Evolutionary conservation across 2,329 filamentous ascomycete genomes (phyloP), one percentile per base, ranked within the genome.

Genomic region (Parasarocladium wereldwijsianum): DNA sequence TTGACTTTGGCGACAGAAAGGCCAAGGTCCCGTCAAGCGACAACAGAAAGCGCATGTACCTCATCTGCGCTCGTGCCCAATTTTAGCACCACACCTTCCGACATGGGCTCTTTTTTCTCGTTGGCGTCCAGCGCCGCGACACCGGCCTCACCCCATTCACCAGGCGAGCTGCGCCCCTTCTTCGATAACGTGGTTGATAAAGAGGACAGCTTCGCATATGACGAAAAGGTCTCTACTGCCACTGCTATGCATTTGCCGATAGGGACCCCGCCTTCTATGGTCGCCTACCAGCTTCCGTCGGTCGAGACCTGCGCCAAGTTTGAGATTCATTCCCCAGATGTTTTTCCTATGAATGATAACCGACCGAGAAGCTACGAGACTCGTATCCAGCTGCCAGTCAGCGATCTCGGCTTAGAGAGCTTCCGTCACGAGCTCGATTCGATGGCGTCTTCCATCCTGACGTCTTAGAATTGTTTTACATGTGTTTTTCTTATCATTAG

Each of bases 361-460:
- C 39, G 39, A 32, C 26, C 32, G 26, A 40, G 45, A 35, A 37
- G 54, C 11, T 43, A 59, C 3, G 48, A 46, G 7, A 39, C 44
- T 22, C 54, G 52, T 3, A 45, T 50, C 24, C n/a, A n/a, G n/a
- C n/a, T n/a, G n/a, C n/a, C n/a, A n/a, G n/a, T n/a, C n/a, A n/a
- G n/a, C n/a, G 52, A 56, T 27, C 45, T 49, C 4, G 52, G 50
- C 14, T 40, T 60, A 5, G 55, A 58, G 26, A 52, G 58, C 32
- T 55, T 60, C 36, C 50, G 45, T 24, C 50, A 38, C 29, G 66
- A 70, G 42, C 48, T 69, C 36, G 54, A 60, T 32, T 69, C 64
- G 63, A 62, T 70, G 44, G 60, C 58, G 8, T n/a, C n/a, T n/a
- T n/a, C n/a, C n/a, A n/a, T n/a, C n/a, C n/a, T n/a, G n/a, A n/a